phyloP scores from a whole-genome alignment of 495 filamentous ascomycete species.

The Penicillium crystallinum region DNA sequence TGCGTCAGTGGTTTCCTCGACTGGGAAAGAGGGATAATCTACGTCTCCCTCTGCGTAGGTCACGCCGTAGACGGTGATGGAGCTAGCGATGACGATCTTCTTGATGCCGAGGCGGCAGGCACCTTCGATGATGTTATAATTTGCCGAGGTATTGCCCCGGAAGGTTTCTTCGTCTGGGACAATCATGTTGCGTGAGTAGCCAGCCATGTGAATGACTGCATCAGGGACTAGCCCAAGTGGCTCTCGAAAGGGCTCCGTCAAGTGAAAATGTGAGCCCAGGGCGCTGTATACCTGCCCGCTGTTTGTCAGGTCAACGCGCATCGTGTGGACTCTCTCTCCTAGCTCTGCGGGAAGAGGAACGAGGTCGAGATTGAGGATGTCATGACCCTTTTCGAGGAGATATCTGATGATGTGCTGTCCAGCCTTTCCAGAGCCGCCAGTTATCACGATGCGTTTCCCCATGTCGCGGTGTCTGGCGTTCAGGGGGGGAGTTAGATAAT shows the following conservation, averaged over 20 bases:
- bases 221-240: slow-evolving; percentile 41
- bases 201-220: slow-evolving; percentile 58
- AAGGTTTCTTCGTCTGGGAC: slow-evolving; percentile 58
- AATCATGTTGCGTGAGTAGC: slow-evolving; percentile 55
- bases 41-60: slow-evolving; percentile 53
- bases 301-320: slow-evolving; percentile 55
- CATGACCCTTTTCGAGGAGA: slow-evolving; percentile 47
- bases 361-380: slow-evolving; percentile 56
- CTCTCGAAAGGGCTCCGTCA: slow-evolving; percentile 42
- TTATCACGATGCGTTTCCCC: slow-evolving; percentile 49
- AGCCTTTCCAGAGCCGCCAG: slow-evolving; percentile 55
- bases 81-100: slow-evolving; percentile 56
- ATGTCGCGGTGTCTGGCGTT: slow-evolving; percentile 4
- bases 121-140: slow-evolving; percentile 59
- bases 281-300: slow-evolving; percentile 56
- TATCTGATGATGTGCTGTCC: slow-evolving; percentile 53
- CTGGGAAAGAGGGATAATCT: slow-evolving; percentile 52
- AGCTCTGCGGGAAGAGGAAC: slow-evolving; percentile 35
- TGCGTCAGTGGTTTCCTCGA: slow-evolving; percentile 50
- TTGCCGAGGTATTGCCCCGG: slow-evolving; percentile 45
- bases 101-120: slow-evolving; percentile 54
- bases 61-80: slow-evolving; percentile 55
- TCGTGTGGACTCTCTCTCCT: slow-evolving; percentile 45
- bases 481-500: slow-evolving; percentile 13
- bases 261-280: slow-evolving; percentile 51